These are phyloP conservation scores for Penicillium concentricum DNA, from an alignment of 2,329 filamentous ascomycete species.

Conservation along the genomic window DNA sequence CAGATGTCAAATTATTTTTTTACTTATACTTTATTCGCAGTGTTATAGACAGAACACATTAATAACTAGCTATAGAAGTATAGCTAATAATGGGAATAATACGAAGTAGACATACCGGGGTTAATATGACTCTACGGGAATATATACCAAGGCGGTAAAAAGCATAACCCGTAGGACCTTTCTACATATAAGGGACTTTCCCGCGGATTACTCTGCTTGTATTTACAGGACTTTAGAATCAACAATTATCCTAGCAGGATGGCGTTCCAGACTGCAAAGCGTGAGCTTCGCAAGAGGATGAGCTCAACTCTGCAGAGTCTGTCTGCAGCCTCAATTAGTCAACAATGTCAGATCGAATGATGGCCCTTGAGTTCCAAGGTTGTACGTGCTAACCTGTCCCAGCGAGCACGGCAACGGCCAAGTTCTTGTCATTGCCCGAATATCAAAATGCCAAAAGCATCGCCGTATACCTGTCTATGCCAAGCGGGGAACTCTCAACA, in stretches of 20 bases:
- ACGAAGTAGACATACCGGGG: too few relatives aligned
- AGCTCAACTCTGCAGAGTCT: slow-evolving; percentile 64
- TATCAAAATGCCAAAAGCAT: slow-evolving; percentile 74
- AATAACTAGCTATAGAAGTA: too few relatives aligned
- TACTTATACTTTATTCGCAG: not conserved
- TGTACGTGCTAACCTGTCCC: slow-evolving; percentile 25
- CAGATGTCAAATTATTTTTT: not conserved
- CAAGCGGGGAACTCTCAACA: slow-evolving; percentile 80
- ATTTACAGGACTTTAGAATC: not conserved
- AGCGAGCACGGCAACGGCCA: slow-evolving; percentile 66
- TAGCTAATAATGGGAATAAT: too few relatives aligned
- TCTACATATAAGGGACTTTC: not conserved
- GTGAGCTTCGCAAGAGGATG: slow-evolving; percentile 69
- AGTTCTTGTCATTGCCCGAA: slow-evolving; percentile 66
- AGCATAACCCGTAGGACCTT: too few relatives aligned
- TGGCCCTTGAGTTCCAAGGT: not conserved
- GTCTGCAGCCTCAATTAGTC: slow-evolving; percentile 58
- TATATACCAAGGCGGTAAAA: too few relatives aligned
- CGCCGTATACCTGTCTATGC: slow-evolving; percentile 93
- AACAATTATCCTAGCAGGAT: slow-evolving; percentile 38
- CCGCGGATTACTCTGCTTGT: not conserved
- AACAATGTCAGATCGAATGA: slow-evolving; percentile 64
- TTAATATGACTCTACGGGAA: too few relatives aligned
- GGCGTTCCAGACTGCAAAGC: slow-evolving; percentile 68
- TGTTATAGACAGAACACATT: too few relatives aligned